A percentile compares a stretch with the other conserved stretches of the same genome.
Conservation (phyloP, 495 filamentous ascomycete genomes). For the Chaetomium cochliodes region DNA sequence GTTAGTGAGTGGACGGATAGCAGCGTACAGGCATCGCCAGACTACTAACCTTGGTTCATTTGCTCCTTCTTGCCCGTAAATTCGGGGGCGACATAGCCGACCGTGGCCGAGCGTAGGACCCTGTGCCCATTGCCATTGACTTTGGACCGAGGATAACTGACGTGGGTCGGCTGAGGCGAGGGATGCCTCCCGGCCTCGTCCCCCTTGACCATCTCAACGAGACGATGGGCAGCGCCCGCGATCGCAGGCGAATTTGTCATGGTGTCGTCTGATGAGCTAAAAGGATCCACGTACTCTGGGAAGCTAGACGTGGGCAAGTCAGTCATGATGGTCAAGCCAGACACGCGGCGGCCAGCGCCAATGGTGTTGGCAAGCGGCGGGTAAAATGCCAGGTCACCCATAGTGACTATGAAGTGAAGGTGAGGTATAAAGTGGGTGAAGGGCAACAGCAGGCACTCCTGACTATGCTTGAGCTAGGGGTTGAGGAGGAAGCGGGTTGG, state of each 20-base stretch:
- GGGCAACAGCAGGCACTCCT: not conserved
- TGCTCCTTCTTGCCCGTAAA: constrained; percentile 94
- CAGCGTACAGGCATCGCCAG: not conserved
- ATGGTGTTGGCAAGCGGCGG: constrained; percentile 19
- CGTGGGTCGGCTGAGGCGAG: constrained; percentile 87
- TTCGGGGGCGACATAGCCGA: constrained; percentile 91
- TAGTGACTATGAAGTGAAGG: constrained; percentile 14
- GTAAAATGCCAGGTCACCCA: constrained; percentile 29
- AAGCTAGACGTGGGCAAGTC: constrained; percentile 45
- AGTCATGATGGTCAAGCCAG: constrained; percentile 46
- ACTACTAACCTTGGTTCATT: constrained; percentile 75
- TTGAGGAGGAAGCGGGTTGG: not conserved
- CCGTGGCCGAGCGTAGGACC: constrained; percentile 82
- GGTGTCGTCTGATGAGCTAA: constrained; percentile 39
- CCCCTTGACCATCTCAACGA: constrained; percentile 37
- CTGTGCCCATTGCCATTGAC: constrained; percentile 57
- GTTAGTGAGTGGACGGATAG: constrained; percentile 26
- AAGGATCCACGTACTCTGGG: constrained; percentile 40
- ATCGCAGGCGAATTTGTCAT: constrained; percentile 32
- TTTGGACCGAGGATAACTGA: constrained; percentile 67
- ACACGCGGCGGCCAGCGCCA: constrained; percentile 31
- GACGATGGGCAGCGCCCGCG: constrained; percentile 34
- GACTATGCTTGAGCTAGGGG: not conserved
- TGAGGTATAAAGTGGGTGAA: not conserved
- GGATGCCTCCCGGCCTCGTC: constrained; percentile 52